A percentile compares a stretch with the other conserved stretches of the same genome.
Evolutionary conservation across 2,329 filamentous ascomycete genomes (phyloP).

Genomic region (Monosporascus ibericus): DNA sequence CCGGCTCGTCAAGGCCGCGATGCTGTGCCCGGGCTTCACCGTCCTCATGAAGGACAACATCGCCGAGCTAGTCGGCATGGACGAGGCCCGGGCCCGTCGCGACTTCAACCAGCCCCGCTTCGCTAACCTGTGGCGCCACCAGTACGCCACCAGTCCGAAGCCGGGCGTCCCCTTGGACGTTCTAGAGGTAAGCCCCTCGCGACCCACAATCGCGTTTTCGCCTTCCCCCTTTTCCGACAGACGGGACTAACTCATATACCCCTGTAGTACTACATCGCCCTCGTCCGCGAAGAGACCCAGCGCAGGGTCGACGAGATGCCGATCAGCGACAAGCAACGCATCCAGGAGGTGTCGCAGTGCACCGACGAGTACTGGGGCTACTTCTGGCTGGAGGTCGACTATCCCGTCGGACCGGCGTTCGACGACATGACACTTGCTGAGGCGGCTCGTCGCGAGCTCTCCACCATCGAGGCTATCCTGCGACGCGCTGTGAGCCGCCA

Average conservation of each 20-base stretch:
- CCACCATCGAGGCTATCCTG: conserved; percentile 43
- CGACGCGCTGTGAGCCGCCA: conserved; percentile 21
- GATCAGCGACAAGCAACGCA: conserved; percentile 34
- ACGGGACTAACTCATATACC: conserved; percentile 9
- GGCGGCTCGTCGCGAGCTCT: conserved; percentile 40
- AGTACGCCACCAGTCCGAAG: conserved; percentile 47
- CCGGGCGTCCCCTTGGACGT: conserved; percentile 43
- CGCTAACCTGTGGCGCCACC: conserved; percentile 44
- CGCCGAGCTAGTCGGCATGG: conserved; percentile 34
- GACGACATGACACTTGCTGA: conserved; percentile 43
- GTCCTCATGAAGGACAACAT: conserved; percentile 56
- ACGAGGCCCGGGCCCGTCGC: conserved; percentile 25
- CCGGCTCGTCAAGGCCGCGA: conserved; percentile 45
- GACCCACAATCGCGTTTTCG: too few relatives aligned
- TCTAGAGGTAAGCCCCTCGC: conserved; percentile 41
- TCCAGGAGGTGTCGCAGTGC: conserved; percentile 26
- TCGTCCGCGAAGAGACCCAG: conserved; percentile 48
- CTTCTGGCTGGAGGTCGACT: conserved; percentile 42
- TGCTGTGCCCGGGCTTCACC: conserved; percentile 56
- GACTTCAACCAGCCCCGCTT: conserved; percentile 42
- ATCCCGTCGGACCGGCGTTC: conserved; percentile 34
- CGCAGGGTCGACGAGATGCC: conserved; percentile 32
- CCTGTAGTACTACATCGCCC: conserved; percentile 48
- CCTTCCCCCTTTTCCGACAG: background rate
- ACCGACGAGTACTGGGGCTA: conserved; percentile 46